These are phyloP conservation scores for Chrysoporthe deuterocubensis DNA, from an alignment of 2,329 filamentous ascomycete species.

Conservation along the genomic window DNA sequence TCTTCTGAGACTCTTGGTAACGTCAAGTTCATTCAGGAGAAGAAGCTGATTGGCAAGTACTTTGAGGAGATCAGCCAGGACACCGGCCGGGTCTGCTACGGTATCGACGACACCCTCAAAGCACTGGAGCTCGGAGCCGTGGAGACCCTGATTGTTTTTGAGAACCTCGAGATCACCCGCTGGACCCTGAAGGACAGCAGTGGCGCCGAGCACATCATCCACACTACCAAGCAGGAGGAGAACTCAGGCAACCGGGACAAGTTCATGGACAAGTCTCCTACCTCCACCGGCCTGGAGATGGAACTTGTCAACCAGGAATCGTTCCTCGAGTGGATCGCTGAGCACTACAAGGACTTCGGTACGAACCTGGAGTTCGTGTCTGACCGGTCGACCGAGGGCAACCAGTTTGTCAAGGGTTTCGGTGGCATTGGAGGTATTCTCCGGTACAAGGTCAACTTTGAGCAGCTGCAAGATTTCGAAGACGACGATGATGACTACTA, in stretches of 20 bases:
- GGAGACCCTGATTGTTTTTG: constrained; percentile 93
- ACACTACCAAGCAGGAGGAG: constrained; percentile 89
- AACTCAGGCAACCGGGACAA: constrained; percentile 67
- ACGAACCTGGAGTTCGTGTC: constrained; percentile 96
- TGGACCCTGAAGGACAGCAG: constrained; percentile 84
- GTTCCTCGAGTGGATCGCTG: constrained; percentile 99
- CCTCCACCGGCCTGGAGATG: constrained; percentile 87
- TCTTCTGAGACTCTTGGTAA: constrained; percentile 95
- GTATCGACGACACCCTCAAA: constrained; percentile 96
- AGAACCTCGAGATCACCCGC: constrained; percentile 93
- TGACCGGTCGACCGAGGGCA: constrained; percentile 95
- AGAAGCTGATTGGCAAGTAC: constrained; percentile 99
- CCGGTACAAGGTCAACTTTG: constrained; percentile 99
- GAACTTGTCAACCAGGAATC: constrained; percentile 84
- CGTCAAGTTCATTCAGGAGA: constrained; percentile 99
- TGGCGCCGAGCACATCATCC: constrained; percentile 74
- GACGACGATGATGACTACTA: constrained; percentile 96
- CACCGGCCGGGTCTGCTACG: constrained; percentile 95
- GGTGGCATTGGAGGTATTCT: constrained; percentile 97
- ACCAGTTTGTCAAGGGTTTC: constrained; percentile 99
- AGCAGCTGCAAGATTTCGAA: constrained; percentile 90
- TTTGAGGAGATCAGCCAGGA: constrained; percentile 99
- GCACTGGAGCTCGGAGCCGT: constrained; percentile 93
- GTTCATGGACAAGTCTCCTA: constrained; percentile 85
- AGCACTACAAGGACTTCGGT: constrained; percentile 98